A percentile compares a stretch with the other conserved stretches of the same genome.
These are phyloP conservation scores for Physaria fendleri DNA, from an alignment of 345 rosid genomes.

Conservation along the genomic window DNA sequence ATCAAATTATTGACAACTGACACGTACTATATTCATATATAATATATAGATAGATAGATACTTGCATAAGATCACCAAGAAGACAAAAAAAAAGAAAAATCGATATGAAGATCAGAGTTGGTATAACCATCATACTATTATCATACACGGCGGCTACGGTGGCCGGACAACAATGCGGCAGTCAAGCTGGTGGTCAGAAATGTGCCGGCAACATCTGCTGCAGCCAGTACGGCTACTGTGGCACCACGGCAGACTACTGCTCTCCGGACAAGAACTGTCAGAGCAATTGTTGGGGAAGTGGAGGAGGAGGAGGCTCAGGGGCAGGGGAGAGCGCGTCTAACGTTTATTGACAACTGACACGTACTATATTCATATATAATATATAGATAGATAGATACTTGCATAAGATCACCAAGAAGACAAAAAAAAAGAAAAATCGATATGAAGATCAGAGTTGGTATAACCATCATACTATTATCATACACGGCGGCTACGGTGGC, in stretches of 20 bases:
- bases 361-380: neutral
- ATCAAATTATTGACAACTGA: neutral
- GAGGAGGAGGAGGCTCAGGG: no score
- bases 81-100: neutral
- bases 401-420: neutral
- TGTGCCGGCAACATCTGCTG: constrained; percentile 33
- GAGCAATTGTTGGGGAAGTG: constrained; percentile 33
- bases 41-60: neutral
- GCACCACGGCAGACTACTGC: constrained; percentile 33
- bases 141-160: constrained; percentile 9
- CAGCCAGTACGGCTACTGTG: constrained; percentile 36
- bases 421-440: neutral
- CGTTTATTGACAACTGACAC: constrained; percentile 11
- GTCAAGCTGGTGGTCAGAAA: constrained; percentile 31
- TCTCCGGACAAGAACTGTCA: constrained; percentile 34
- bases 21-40: neutral
- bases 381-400: no score
- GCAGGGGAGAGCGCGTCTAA: constrained; percentile 37
- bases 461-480: constrained; percentile 6
- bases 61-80: neutral
- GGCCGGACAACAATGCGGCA: constrained; percentile 32
- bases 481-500: constrained; percentile 10
- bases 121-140: constrained; percentile 7
- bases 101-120: constrained; percentile 18
- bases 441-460: constrained; percentile 18